phyloP scores from a whole-genome alignment of 768 basidiomycete genomes.

The Lactarius deliciosus region DNA sequence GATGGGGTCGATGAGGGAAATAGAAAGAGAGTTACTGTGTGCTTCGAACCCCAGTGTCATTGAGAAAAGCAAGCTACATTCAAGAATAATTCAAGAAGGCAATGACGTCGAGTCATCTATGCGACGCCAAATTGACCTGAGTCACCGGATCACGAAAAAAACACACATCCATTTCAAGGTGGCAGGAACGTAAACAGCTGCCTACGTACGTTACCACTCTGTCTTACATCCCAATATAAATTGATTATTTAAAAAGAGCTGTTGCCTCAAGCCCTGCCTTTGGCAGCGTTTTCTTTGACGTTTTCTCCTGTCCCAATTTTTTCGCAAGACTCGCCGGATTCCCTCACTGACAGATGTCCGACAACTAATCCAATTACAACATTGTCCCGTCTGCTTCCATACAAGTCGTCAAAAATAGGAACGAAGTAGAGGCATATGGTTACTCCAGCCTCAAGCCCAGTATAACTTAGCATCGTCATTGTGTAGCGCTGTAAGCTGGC shows the following conservation, averaged over 20 bases:
- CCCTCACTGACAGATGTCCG: too few species aligned
- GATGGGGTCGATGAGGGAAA: slow-evolving; percentile 54
- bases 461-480: background rate
- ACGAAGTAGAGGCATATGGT: background rate
- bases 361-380: background rate
- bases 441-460: background rate
- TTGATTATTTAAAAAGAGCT: too few species aligned
- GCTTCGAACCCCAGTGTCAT: background rate
- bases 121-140: background rate
- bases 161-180: background rate
- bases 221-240: too few species aligned
- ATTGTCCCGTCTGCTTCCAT: background rate
- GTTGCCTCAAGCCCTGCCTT: too few species aligned
- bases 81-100: background rate
- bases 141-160: background rate
- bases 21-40: slow-evolving; percentile 37
- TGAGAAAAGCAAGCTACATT: background rate
- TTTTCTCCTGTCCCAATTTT: too few species aligned
- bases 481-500: slow-evolving; percentile 56
- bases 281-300: too few species aligned
- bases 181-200: background rate
- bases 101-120: background rate
- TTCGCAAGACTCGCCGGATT: too few species aligned
- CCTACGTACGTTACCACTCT: background rate
- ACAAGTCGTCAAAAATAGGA: too few species aligned